Evolutionary conservation across 176 grass and related monocot genomes (phyloP).

Genomic region (Triticum dicoccoides): DNA sequence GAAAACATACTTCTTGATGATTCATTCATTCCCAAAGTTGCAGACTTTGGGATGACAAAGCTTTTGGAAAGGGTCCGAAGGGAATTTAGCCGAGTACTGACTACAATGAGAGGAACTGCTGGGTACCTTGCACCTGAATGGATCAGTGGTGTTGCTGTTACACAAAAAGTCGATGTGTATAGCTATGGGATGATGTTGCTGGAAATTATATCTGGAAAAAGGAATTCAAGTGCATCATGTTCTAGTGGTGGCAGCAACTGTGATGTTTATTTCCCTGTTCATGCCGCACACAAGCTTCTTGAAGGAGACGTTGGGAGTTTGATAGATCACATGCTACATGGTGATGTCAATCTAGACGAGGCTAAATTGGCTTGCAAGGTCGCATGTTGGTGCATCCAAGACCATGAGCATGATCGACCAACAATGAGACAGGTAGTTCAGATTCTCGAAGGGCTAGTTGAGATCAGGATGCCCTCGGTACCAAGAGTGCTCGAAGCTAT

Average conservation of each 20-base stretch:
- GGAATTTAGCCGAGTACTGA: too few species aligned
- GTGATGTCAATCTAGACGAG: slow-evolving; percentile 17
- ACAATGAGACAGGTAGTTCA: slow-evolving; percentile 38
- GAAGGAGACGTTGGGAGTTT: too few species aligned
- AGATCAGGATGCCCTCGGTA: slow-evolving; percentile 16
- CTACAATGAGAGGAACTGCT: too few species aligned
- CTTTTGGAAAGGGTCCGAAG: background rate
- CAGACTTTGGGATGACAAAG: slow-evolving; percentile 45
- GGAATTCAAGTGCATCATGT: too few species aligned
- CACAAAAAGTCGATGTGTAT: too few species aligned
- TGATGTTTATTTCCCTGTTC: too few species aligned
- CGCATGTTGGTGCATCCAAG: slow-evolving; percentile 49
- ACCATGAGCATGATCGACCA: slow-evolving; percentile 26
- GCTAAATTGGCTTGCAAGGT: slow-evolving; percentile 14
- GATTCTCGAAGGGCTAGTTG: slow-evolving; percentile 19
- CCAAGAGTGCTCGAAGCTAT: slow-evolving; percentile 29
- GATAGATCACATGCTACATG: slow-evolving; percentile 14
- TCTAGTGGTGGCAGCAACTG: too few species aligned
- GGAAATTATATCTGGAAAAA: too few species aligned
- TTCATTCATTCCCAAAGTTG: slow-evolving; percentile 24
- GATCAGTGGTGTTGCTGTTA: too few species aligned
- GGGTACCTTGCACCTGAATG: too few species aligned
- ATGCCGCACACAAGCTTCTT: too few species aligned
- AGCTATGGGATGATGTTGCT: too few species aligned
- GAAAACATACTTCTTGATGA: slow-evolving; percentile 28